Conservation (phyloP, 2,329 filamentous ascomycete genomes). For the Claviceps sp. region DNA sequence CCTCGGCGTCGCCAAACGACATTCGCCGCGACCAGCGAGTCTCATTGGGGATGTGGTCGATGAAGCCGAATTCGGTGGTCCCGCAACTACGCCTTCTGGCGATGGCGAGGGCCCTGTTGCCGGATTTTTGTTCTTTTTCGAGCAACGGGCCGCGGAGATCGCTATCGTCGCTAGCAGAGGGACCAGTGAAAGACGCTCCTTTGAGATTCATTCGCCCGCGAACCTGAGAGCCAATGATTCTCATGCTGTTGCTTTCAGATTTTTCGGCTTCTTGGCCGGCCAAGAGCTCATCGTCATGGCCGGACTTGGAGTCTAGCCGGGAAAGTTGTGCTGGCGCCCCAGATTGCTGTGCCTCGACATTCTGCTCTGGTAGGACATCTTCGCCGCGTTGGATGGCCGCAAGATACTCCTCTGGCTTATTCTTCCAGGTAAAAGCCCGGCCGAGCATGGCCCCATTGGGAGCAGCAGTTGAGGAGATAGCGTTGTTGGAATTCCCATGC, state of each 20-base stretch:
- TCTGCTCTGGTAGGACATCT: conserved; percentile 14
- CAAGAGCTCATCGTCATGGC: conserved; percentile 15
- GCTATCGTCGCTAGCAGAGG: conserved; percentile 43
- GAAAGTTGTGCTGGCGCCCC: conserved; percentile 16
- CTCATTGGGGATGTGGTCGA: conserved; percentile 31
- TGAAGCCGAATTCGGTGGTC: conserved; percentile 15
- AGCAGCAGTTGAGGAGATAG: conserved; percentile 6
- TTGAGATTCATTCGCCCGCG: conserved; percentile 28
- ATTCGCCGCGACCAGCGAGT: conserved; percentile 56
- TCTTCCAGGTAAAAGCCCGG: conserved; percentile 50
- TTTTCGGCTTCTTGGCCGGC: conserved; percentile 12
- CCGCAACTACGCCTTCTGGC: conserved; percentile 49
- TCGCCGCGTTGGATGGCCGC: conserved; percentile 25
- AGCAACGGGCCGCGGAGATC: conserved; percentile 43
- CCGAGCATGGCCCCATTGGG: conserved; percentile 19
- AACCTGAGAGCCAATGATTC: conserved; percentile 25
- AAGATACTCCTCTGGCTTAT: conserved; percentile 47
- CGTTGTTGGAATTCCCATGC: conserved; percentile 3
- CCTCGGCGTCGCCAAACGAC: conserved; percentile 63
- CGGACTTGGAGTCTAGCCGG: conserved; percentile 10
- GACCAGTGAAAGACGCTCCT: conserved; percentile 38
- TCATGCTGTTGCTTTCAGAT: conserved; percentile 13
- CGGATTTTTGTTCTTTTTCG: conserved; percentile 31
- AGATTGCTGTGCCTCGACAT: conserved; percentile 13
- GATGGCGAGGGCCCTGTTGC: conserved; percentile 33